Percentiles rank a stretch among this genome's conserved stretches.
phyloP scores from a whole-genome alignment of 2,329 filamentous ascomycete species.

The Massarina eburnea region DNA sequence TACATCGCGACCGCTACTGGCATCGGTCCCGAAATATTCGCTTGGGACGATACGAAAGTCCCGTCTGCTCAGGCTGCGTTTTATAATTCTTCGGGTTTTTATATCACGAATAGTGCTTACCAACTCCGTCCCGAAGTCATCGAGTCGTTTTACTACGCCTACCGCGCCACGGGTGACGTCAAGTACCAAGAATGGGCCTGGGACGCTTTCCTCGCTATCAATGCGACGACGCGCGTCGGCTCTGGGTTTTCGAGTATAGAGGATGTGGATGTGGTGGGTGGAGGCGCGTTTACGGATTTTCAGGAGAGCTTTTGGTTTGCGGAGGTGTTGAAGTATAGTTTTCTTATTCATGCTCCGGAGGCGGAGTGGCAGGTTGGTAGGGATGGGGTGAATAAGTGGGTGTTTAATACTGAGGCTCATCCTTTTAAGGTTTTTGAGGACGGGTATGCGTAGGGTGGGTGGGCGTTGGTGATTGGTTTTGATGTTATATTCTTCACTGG shows the following conservation, averaged over 20 bases:
- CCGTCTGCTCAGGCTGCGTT: constrained; percentile 54
- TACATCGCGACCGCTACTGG: constrained; percentile 68
- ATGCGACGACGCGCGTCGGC: constrained; percentile 61
- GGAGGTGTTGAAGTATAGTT: constrained; percentile 83
- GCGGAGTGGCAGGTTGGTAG: constrained; percentile 59
- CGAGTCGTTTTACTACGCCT: constrained; percentile 85
- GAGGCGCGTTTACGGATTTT: constrained; percentile 66
- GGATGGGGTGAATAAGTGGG: constrained; percentile 56
- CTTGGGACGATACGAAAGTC: constrained; percentile 38
- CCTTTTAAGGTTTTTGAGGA: constrained; percentile 51
- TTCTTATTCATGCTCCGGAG: constrained; percentile 68
- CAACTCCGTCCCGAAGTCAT: constrained; percentile 78
- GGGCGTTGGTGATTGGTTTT: too few species aligned
- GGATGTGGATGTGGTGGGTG: constrained; percentile 65
- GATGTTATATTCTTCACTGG: too few species aligned
- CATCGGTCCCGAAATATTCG: constrained; percentile 71
- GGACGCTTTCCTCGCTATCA: constrained; percentile 73
- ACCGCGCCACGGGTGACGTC: constrained; percentile 71
- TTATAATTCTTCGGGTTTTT: constrained; percentile 71
- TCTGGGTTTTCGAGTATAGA: constrained; percentile 68
- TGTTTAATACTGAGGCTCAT: constrained; percentile 68
- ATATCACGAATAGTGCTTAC: constrained; percentile 63
- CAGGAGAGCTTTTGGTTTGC: constrained; percentile 90
- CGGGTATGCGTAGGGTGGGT: too few species aligned
- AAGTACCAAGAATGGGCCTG: constrained; percentile 85